Base-by-base conservation (phyloP, 1,284 basidiomycete species). In the Heterobasidion occidentale region DNA sequence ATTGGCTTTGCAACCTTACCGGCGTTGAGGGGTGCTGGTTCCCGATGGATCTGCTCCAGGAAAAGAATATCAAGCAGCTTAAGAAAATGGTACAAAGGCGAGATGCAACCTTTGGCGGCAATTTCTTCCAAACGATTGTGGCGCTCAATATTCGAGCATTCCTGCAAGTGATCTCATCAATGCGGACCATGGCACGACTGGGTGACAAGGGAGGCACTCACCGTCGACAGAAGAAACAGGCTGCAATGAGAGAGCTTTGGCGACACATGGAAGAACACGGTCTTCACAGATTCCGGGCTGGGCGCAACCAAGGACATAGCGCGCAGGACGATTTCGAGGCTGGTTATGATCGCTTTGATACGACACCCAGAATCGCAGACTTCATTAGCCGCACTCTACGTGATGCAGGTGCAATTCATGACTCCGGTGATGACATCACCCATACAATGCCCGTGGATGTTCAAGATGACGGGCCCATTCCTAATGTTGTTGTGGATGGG, bases 1-100 rank as follows among this genome's bases (percentile, higher is more conserved):
- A 65, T 35, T 66, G 63, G 36, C 59, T 69, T 0, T 62, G 64
- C 36, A 64, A 62, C 36, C 48, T 57, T 34, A 45, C 56, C 6
- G 57, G 54, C 2, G 12, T 45, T 17, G 45, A 50, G 35, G 59
- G 59, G 12, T 53, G 57, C 51, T 56, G 52, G 56, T 56, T 58
- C 38, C 57, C 51, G 33, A 56, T 50, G 35, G 57, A 60, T 47
- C 54, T 60, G 2, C 45, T 60, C 19, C 36, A 56, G 38, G 59
- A 60, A 34, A 50, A 60, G 33, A 55, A 58, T 20, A 60, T 54
- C 48, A 45, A 49, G 34, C 52, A 57, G 35, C 49, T 59, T 12
- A 59, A 59, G 56, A 47, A 52, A 19, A 56, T 57, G 54, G 8
- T 55, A n/a, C 11, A 36, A 11, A 17, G 44, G 7, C 14, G 46